Conservation (phyloP, 306 rosid species). For the Cicer bijugum region DNA sequence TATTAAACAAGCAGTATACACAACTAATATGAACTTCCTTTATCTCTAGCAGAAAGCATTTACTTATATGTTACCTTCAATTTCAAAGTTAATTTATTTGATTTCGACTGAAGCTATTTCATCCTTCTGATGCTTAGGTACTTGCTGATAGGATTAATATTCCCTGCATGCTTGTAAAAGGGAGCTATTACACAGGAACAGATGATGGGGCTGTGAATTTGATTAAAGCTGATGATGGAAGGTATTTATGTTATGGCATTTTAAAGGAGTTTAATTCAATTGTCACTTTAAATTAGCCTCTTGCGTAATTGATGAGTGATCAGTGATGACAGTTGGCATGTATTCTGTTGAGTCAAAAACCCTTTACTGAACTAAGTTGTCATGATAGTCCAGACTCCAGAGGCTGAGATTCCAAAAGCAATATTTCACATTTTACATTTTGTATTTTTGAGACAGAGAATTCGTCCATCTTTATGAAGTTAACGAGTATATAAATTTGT, state of each 20-base stretch:
- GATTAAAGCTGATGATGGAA: constrained; percentile 84
- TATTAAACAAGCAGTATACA: constrained; percentile 31
- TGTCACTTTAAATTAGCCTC: constrained; percentile 34
- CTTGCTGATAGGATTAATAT: constrained; percentile 91
- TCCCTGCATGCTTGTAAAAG: constrained; percentile 97
- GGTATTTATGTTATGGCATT: constrained; percentile 58
- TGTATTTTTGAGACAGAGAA: constrained; percentile 33
- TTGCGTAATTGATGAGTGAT: constrained; percentile 30
- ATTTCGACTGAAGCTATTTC: constrained; percentile 45
- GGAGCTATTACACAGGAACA: constrained; percentile 98
- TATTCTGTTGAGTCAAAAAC: constrained; percentile 34
- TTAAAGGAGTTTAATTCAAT: constrained; percentile 22
- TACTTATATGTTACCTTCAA: constrained; percentile 17
- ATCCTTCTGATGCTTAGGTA: constrained; percentile 67
- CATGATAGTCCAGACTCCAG: constrained; percentile 28
- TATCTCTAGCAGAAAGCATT: constrained; percentile 30
- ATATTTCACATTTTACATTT: constrained; percentile 26
- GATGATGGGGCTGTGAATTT: constrained; percentile 97
- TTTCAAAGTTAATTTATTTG: constrained; percentile 29
- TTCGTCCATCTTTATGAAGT: constrained; percentile 28
- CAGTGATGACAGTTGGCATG: constrained; percentile 10
- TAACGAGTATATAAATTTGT: constrained; percentile 23
- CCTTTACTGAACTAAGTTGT: constrained; percentile 12
- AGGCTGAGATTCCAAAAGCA: constrained; percentile 22
- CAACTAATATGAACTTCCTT: constrained; percentile 1